Evolutionary conservation across 192 early-diverging fungal genomes (phyloP).

Genomic region (Coemansia sp.): DNA sequence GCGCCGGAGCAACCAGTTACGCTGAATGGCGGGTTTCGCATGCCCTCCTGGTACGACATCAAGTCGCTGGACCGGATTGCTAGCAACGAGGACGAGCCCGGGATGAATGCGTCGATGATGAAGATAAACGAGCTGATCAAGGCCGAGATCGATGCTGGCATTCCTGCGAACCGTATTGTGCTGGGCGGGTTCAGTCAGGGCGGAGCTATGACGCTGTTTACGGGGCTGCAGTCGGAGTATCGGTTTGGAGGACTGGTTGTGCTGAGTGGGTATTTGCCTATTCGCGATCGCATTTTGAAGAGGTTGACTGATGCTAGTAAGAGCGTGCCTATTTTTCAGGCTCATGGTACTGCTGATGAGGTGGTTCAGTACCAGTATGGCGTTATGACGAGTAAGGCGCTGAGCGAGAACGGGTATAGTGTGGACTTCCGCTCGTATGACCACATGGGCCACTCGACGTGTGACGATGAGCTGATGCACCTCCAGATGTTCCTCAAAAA

Average conservation of each 20-base stretch:
- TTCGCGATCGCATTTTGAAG: conserved; percentile 35
- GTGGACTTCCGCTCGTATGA: conserved; percentile 77
- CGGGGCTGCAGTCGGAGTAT: conserved; percentile 66
- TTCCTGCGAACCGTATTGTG: conserved; percentile 79
- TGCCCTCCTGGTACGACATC: conserved; percentile 95
- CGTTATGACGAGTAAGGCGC: conserved; percentile 59
- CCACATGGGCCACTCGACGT: conserved; percentile 76
- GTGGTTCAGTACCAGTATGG: conserved; percentile 75
- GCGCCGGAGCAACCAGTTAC: conserved; percentile 69
- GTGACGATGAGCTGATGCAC: conserved; percentile 67
- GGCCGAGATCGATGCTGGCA: conserved; percentile 75
- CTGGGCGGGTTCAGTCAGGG: conserved; percentile 95
- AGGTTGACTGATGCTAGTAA: conserved; percentile 62
- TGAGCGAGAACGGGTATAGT: conserved; percentile 60
- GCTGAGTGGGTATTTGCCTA: conserved; percentile 81
- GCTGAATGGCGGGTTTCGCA: conserved; percentile 75
- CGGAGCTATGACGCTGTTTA: conserved; percentile 71
- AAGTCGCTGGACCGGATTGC: conserved; percentile 50
- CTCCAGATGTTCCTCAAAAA: conserved; percentile 64
- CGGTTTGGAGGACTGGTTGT: conserved; percentile 68
- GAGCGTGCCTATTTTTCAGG: conserved; percentile 77
- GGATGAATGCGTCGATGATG: conserved; percentile 63
- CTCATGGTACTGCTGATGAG: conserved; percentile 78
- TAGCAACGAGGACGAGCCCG: conserved; percentile 65
- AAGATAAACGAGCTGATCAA: conserved; percentile 61